phyloP scores from a whole-genome alignment of 305 asterid genomes.

The Rubia balearica region DNA sequence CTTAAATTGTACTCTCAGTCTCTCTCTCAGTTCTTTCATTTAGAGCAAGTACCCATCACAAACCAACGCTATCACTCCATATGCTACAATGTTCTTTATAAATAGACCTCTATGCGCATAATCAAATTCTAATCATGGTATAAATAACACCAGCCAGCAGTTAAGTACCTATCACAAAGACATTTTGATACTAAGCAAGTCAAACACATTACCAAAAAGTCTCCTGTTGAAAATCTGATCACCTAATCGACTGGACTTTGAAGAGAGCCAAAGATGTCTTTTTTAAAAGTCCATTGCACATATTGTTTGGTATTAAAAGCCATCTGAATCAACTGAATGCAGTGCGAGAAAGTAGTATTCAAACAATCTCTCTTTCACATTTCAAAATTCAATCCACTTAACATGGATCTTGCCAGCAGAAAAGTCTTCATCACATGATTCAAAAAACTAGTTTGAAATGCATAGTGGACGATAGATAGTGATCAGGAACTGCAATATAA shows the following conservation, averaged over 20 bases:
- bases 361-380: slow-evolving; percentile 30
- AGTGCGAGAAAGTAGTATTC: slow-evolving; percentile 22
- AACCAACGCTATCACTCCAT: not conserved
- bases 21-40: not conserved
- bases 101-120: not conserved
- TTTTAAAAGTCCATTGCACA: not conserved
- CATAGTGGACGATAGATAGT: slow-evolving; percentile 31
- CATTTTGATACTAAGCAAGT: slow-evolving; percentile 25
- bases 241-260: slow-evolving; percentile 34
- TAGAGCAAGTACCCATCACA: not conserved
- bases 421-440: slow-evolving; percentile 29
- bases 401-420: slow-evolving; percentile 40
- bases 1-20: not conserved
- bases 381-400: slow-evolving; percentile 40
- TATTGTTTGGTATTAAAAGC: not conserved
- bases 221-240: slow-evolving; percentile 32
- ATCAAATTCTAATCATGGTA: not conserved
- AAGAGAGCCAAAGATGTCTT: slow-evolving; percentile 44
- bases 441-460: slow-evolving; percentile 30
- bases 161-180: not conserved
- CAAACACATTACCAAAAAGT: slow-evolving; percentile 37
- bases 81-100: not conserved
- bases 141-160: not conserved
- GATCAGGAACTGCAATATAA: slow-evolving; percentile 29
- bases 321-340: slow-evolving; percentile 12